Evolutionary conservation across 768 basidiomycete species (phyloP).

Genomic region (Russula ochroleuca): DNA sequence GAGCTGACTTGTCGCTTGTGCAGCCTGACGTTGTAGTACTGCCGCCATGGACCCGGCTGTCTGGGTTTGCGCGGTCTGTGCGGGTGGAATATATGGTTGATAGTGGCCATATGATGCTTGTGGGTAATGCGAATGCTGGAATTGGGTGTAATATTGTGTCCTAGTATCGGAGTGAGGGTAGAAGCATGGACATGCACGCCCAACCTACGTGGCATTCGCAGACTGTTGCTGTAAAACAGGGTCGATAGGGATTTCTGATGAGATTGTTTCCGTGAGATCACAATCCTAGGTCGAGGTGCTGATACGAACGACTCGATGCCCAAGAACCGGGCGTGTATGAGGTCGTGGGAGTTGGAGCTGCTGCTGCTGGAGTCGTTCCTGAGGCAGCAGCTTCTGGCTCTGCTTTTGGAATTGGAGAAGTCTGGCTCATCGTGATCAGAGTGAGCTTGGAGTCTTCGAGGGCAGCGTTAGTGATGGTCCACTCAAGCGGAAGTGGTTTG

Average conservation of each 20-base stretch:
- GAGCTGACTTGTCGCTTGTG: conserved; percentile 30
- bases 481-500: not conserved
- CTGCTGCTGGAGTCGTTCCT: conserved; percentile 3
- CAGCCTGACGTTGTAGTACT: conserved; percentile 11
- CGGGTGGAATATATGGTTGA: conserved; percentile 28
- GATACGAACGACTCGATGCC: conserved; percentile 22
- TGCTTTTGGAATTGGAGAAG: conserved; percentile 15
- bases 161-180: conserved; percentile 12
- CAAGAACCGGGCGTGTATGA: conserved; percentile 19
- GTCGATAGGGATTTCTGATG: conserved; percentile 29
- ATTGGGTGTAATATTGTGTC: conserved; percentile 27
- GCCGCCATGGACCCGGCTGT: conserved; percentile 23
- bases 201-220: conserved; percentile 25
- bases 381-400: conserved; percentile 18
- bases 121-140: conserved; percentile 30
- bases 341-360: conserved; percentile 19
- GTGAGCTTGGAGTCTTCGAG: not conserved
- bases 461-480: not conserved
- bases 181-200: not conserved
- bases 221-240: conserved; percentile 28
- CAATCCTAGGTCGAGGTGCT: not conserved
- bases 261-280: conserved; percentile 1
- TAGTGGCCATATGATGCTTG: conserved; percentile 35
- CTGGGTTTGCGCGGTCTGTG: conserved; percentile 30
- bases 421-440: conserved; percentile 15